phyloP scores from a whole-genome alignment of 177 flowering plant species.

The Vitis hybrid region DNA sequence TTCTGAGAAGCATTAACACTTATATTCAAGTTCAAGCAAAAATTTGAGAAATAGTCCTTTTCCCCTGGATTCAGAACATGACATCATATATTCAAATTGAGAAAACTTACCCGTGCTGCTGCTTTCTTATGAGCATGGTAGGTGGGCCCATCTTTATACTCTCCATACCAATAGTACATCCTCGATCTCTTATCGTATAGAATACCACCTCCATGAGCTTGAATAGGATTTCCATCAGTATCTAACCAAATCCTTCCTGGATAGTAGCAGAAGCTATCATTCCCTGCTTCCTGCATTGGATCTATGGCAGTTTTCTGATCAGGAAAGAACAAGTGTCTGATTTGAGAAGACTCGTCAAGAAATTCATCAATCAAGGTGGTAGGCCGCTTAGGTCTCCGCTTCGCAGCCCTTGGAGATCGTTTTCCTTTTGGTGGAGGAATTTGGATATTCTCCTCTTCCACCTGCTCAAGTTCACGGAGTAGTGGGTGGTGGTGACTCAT shows the following conservation, averaged over 20 bases:
- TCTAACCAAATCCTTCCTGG: conserved; percentile 96
- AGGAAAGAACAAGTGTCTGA: conserved; percentile 85
- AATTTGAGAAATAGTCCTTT: background rate
- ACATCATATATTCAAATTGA: background rate
- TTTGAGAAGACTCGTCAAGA: conserved; percentile 82
- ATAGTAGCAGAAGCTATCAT: conserved; percentile 56
- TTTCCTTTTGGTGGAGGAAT: conserved; percentile 78
- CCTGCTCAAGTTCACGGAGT: conserved; percentile 65
- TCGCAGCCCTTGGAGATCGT: conserved; percentile 82
- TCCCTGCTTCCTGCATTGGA: conserved; percentile 55
- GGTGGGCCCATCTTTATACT: conserved; percentile 95
- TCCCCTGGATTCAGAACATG: background rate
- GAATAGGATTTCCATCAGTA: conserved; percentile 90
- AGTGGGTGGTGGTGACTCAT: conserved; percentile 42
- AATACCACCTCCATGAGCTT: conserved; percentile 98
- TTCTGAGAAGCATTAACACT: no score
- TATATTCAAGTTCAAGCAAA: no score
- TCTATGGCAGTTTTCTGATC: conserved; percentile 56
- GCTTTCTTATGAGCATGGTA: conserved; percentile 87
- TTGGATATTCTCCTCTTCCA: conserved; percentile 77
- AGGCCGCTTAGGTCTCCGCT: conserved; percentile 59
- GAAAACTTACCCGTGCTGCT: conserved; percentile 79
- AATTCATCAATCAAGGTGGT: conserved; percentile 84
- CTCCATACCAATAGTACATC: conserved; percentile 97
- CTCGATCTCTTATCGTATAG: conserved; percentile 55